Evolutionary conservation across 2,329 filamentous ascomycete species (phyloP), one percentile per base, ranked within the genome.

Genomic region (Tolypocladium tundrense): DNA sequence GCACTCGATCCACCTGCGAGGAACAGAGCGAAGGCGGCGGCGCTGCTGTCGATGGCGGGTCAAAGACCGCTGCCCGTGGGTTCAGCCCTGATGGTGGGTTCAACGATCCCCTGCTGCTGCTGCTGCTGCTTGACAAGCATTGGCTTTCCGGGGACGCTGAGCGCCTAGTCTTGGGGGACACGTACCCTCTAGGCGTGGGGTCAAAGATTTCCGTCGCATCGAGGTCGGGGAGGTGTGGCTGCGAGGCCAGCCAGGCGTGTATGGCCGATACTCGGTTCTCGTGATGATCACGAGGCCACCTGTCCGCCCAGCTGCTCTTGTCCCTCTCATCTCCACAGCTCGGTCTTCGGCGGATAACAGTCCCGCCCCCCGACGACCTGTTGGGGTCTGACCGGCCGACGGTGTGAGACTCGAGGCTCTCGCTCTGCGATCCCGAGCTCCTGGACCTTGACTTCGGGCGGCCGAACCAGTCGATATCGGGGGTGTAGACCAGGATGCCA

Each of bases 391-490:
- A 37, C n/a, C 4, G 0, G 3, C 19, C 48, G 10, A 51, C 3
- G 6, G 10, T 19, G 7, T 6, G 19, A 2, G 31, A 35, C 31
- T 37, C 48, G 31, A 35, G 9, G 13, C 48, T n/a, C 19, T 21
- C 31, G 4, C 19, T 37, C 31, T 5, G 13, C 19, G 19, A n/a
- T n/a, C 4, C n/a, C 19, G 31, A 7, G 4, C 10, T 8, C 13
- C 27, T 11, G 7, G 27, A n/a, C 8, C 33, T 33, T 8, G 21
- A 13, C 33, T 11, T 51, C 6, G 33, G 57, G 3, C 31, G 8
- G 24, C 16, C 2, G 39, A 67, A 67, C 68, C 67, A 73, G 54
- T 71, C 63, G 16, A 60, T 39, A 7, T 58, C 48, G 10, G 70
- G 69, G 4, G 61, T 19, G 2, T 9, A 35, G 16, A 60, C 55